Evolutionary conservation across 805 yeast genomes (phyloP).

Genomic region (Schwanniomyces occidentalis): DNA sequence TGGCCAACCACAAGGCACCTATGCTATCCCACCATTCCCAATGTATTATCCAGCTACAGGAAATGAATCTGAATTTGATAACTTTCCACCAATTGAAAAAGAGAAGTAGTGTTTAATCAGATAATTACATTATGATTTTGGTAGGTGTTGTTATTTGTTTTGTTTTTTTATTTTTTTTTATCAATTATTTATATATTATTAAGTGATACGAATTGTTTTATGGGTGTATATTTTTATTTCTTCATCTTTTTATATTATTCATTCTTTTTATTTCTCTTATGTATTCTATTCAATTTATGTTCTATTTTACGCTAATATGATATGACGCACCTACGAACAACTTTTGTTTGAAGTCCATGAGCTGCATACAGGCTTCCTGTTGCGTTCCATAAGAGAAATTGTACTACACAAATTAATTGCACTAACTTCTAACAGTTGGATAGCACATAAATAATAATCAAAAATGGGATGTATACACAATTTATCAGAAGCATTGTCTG

Average conservation of each 20-base stretch:
- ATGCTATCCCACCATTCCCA: constrained; percentile 13
- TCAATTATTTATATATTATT: neutral
- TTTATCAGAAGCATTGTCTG: neutral
- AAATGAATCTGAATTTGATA: constrained; percentile 4
- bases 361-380: too few species aligned
- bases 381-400: too few species aligned
- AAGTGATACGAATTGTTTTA: too few species aligned
- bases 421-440: neutral
- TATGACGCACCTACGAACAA: too few species aligned
- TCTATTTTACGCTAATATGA: too few species aligned
- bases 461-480: constrained; percentile 1
- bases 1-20: constrained; percentile 5
- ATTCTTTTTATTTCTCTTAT: too few species aligned
- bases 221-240: too few species aligned
- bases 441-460: too few species aligned
- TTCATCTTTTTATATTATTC: too few species aligned
- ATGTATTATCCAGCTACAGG: constrained; percentile 11
- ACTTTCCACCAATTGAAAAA: constrained; percentile 3
- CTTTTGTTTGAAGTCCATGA: too few species aligned
- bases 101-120: neutral
- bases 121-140: neutral
- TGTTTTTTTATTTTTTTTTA: neutral
- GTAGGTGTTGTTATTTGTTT: neutral
- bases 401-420: too few species aligned
- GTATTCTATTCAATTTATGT: too few species aligned